These are phyloP conservation scores for Acorus gramineus DNA, from an alignment of 106 monocot species.

Conservation along the genomic window DNA sequence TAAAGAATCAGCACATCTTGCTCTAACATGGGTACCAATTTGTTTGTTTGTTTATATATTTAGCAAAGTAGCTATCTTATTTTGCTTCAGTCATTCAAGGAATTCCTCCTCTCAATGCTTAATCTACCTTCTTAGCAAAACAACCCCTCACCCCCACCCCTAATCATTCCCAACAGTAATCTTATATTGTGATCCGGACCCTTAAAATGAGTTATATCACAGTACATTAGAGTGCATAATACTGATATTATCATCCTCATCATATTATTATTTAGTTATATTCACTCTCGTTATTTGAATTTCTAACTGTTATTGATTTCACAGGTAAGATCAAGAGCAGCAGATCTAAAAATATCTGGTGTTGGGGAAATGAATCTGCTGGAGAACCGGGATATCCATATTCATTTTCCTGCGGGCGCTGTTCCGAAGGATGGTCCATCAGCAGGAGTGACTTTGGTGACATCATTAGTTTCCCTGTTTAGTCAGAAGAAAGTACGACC, in stretches of 20 bases:
- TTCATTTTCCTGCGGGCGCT: slow-evolving; percentile 11
- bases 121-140: too few species aligned
- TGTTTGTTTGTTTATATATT: neutral
- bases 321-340: slow-evolving; percentile 1
- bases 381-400: slow-evolving; percentile 1
- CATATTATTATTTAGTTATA: neutral
- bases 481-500: neutral
- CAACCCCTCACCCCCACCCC: too few species aligned
- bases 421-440: slow-evolving; percentile 10
- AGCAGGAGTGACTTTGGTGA: slow-evolving; percentile 1
- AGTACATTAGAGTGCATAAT: too few species aligned
- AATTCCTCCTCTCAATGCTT: neutral
- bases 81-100: neutral
- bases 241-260: neutral
- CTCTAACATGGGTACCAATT: slow-evolving; percentile 3
- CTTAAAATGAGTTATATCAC: too few species aligned
- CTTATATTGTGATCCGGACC: too few species aligned
- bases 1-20: slow-evolving; percentile 7
- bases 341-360: neutral
- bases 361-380: neutral
- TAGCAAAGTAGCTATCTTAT: neutral
- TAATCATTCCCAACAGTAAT: too few species aligned
- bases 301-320: neutral
- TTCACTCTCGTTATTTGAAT: neutral
- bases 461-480: slow-evolving; percentile 6